Evolutionary conservation across 2,329 filamentous ascomycete genomes (phyloP).

Genomic region (Immersiporthe knoxdaviesiana): DNA sequence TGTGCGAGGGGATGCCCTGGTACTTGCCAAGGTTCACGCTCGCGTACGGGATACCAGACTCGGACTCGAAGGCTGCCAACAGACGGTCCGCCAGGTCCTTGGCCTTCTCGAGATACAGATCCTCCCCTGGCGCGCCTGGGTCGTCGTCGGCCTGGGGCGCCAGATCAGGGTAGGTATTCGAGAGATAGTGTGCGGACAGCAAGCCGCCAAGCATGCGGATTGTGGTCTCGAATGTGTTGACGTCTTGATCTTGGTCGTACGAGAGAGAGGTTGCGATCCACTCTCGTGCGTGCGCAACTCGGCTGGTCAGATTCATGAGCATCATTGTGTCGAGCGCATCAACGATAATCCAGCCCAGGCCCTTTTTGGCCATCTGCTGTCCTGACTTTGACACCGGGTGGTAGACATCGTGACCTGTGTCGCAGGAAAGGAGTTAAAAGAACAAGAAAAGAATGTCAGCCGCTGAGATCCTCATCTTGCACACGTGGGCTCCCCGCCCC

Average conservation of each 20-base stretch:
- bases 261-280: slow-evolving; percentile 83
- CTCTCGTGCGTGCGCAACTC: slow-evolving; percentile 80
- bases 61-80: slow-evolving; percentile 83
- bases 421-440: slow-evolving; percentile 18
- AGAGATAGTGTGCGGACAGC: slow-evolving; percentile 93
- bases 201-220: slow-evolving; percentile 96
- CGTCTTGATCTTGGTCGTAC: slow-evolving; percentile 92
- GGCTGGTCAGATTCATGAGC: slow-evolving; percentile 92
- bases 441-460: slow-evolving; percentile 36
- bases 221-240: slow-evolving; percentile 97
- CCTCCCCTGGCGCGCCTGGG: slow-evolving; percentile 74
- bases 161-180: slow-evolving; percentile 77
- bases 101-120: slow-evolving; percentile 94
- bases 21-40: slow-evolving; percentile 84
- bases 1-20: slow-evolving; percentile 78
- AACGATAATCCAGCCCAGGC: slow-evolving; percentile 97
- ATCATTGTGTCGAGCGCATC: slow-evolving; percentile 96
- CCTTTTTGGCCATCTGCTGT: slow-evolving; percentile 81
- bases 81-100: slow-evolving; percentile 89
- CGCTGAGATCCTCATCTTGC: neutral
- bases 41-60: slow-evolving; percentile 84
- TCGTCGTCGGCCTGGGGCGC: slow-evolving; percentile 75
- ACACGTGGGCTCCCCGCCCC: neutral
- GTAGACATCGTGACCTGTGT: slow-evolving; percentile 78
- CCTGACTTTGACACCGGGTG: slow-evolving; percentile 80